phyloP scores from a whole-genome alignment of 768 basidiomycete species.

The Artomyces pyxidatus region DNA sequence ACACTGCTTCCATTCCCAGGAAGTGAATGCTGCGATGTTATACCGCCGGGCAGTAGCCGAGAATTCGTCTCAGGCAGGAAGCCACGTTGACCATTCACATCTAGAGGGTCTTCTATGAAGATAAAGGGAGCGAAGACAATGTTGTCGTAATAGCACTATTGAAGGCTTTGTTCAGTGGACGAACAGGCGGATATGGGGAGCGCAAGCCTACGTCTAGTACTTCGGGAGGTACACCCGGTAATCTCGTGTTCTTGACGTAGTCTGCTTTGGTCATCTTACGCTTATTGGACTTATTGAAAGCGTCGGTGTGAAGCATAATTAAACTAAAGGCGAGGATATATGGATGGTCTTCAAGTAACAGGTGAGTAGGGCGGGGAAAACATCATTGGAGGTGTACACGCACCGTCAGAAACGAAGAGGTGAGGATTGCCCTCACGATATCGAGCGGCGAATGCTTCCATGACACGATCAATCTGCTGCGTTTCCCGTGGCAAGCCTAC shows the following conservation, averaged over 20 bases:
- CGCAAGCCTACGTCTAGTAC: constrained; percentile 68
- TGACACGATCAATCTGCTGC: constrained; percentile 96
- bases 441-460: constrained; percentile 86
- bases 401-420: constrained; percentile 73
- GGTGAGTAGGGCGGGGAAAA: constrained; percentile 1
- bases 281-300: constrained; percentile 96
- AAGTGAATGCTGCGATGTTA: constrained; percentile 21
- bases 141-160: constrained; percentile 96
- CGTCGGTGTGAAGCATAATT: constrained; percentile 98
- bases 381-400: constrained; percentile 9
- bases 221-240: constrained; percentile 77
- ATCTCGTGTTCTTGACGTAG: constrained; percentile 85
- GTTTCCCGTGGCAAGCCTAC: constrained; percentile 91
- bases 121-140: constrained; percentile 95
- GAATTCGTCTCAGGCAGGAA: constrained; percentile 33
- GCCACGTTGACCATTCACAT: constrained; percentile 53
- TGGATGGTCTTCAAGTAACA: constrained; percentile 62
- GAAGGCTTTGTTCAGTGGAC: neutral
- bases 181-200: neutral
- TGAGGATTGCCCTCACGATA: constrained; percentile 80
- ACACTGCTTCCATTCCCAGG: constrained; percentile 24
- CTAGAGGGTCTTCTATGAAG: constrained; percentile 86
- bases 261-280: constrained; percentile 95
- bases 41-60: constrained; percentile 32
- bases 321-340: constrained; percentile 96